Percentiles rank a stretch among this genome's conserved stretches.
Conservation (phyloP, 2,329 filamentous ascomycete species). For the Exophiala bonariae region DNA sequence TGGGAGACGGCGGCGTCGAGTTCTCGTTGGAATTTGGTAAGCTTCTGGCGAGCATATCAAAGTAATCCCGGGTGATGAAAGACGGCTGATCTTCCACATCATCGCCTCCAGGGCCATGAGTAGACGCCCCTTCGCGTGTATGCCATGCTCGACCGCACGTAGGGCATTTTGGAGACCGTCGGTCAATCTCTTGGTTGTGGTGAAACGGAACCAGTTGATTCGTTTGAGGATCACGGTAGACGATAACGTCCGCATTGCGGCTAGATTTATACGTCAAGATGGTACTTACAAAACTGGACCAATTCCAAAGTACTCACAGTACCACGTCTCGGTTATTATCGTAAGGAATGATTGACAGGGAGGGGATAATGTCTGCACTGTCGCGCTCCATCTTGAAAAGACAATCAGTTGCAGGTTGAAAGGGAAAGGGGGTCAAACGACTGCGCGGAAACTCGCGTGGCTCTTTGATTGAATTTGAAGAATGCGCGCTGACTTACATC, state of each 20-base stretch:
- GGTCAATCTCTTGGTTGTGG: slow-evolving; percentile 52
- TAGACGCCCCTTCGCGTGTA: slow-evolving; percentile 40
- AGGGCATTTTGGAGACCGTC: slow-evolving; percentile 67
- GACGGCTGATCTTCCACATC: slow-evolving; percentile 49
- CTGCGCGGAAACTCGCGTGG: too few relatives aligned
- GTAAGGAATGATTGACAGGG: slow-evolving; percentile 28
- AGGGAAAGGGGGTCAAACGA: too few relatives aligned
- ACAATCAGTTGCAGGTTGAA: not conserved
- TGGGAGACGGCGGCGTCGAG: slow-evolving; percentile 50
- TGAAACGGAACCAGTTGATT: slow-evolving; percentile 72
- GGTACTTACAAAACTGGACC: too few relatives aligned
- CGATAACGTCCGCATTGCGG: slow-evolving; percentile 87
- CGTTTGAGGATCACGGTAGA: slow-evolving; percentile 83
- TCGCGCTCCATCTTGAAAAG: slow-evolving; percentile 18
- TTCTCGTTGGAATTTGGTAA: slow-evolving; percentile 51
- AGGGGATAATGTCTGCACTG: slow-evolving; percentile 10
- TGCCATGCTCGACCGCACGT: slow-evolving; percentile 76
- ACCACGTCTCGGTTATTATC: slow-evolving; percentile 45
- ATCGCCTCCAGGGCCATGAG: slow-evolving; percentile 38
- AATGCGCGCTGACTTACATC: too few relatives aligned
- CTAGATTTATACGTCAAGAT: slow-evolving; percentile 47
- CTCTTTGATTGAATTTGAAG: too few relatives aligned
- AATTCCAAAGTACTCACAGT: slow-evolving; percentile 36
- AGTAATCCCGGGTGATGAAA: slow-evolving; percentile 90
- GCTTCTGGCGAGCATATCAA: slow-evolving; percentile 79